Evolutionary conservation across 1,284 basidiomycete genomes (phyloP).

Genomic region (Tausonia pullulans): DNA sequence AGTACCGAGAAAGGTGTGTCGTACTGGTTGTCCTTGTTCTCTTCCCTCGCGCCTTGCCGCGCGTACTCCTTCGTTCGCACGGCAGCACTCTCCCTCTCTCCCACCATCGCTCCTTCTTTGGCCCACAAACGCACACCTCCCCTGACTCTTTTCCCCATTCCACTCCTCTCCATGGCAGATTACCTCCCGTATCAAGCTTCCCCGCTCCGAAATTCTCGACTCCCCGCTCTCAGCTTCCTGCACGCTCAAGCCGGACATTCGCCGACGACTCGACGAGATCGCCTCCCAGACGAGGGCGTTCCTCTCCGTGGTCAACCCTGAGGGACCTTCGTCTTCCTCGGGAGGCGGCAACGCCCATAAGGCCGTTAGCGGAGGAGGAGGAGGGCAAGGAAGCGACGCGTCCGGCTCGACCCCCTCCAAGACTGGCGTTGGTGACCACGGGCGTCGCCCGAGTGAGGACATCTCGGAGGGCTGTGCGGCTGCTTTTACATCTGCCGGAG

Average conservation of each 20-base stretch:
- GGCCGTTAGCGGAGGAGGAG: conserved; percentile 17
- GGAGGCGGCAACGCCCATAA: not conserved
- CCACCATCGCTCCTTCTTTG: conserved; percentile 17
- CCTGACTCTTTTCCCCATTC: not conserved
- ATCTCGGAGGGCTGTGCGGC: conserved; percentile 9
- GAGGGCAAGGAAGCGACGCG: conserved; percentile 23
- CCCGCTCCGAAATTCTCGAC: conserved; percentile 85
- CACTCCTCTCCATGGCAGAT: conserved; percentile 25
- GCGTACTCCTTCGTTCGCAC: not conserved
- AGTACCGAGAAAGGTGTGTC: conserved; percentile 64
- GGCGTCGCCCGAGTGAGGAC: too few species aligned
- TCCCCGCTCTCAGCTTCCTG: conserved; percentile 56
- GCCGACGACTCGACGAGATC: conserved; percentile 79
- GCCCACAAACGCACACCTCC: conserved; percentile 56
- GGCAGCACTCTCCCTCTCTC: conserved; percentile 14
- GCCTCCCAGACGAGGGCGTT: conserved; percentile 75
- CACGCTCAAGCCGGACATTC: conserved; percentile 76
- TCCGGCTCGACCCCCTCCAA: not conserved
- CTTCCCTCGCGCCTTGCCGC: too few species aligned
- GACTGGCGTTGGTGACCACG: too few species aligned
- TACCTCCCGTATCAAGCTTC: conserved; percentile 52
- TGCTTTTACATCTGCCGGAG: not conserved
- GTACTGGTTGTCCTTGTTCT: too few species aligned
- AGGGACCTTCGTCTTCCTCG: conserved; percentile 17
- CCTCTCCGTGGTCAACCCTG: conserved; percentile 58